A percentile compares a stretch with the other conserved stretches of the same genome.
Conservation (phyloP, 805 yeast genomes). For the Myxozyma lipomycoides region DNA sequence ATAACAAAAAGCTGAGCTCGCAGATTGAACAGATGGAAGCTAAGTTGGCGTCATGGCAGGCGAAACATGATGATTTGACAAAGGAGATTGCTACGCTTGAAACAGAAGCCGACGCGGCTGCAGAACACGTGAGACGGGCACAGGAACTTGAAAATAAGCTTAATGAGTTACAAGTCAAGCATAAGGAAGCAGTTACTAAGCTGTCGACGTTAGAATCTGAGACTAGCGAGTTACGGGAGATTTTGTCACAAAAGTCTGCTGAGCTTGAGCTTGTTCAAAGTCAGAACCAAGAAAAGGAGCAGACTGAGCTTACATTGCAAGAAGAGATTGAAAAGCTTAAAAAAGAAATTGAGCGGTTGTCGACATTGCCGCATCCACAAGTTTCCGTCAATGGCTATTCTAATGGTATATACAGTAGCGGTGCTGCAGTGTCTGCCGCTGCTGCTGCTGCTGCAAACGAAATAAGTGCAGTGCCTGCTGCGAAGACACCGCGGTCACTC, state of each 20-base stretch:
- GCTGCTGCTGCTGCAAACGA: conserved; percentile 32
- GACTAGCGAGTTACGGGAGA: conserved; percentile 11
- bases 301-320: conserved; percentile 24
- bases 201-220: conserved; percentile 23
- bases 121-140: conserved; percentile 21
- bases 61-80: conserved; percentile 31
- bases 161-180: conserved; percentile 30
- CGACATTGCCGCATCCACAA: conserved; percentile 40
- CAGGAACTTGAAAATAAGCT: conserved; percentile 20
- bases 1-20: conserved; percentile 65
- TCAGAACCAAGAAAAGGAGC: conserved; percentile 20
- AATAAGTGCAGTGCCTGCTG: not conserved
- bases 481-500: conserved; percentile 11
- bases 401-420: conserved; percentile 23
- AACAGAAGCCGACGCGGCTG: conserved; percentile 29
- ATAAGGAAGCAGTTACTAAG: conserved; percentile 30
- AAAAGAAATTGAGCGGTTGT: conserved; percentile 37
- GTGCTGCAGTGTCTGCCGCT: conserved; percentile 16
- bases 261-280: conserved; percentile 17
- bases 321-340: conserved; percentile 31
- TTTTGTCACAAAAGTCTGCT: conserved; percentile 12
- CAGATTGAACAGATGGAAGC: conserved; percentile 48
- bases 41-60: conserved; percentile 34
- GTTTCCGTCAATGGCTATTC: conserved; percentile 5
- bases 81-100: conserved; percentile 32